Evolutionary conservation across 345 rosid species (phyloP).

Genomic region (Eucalyptus brandiana): DNA sequence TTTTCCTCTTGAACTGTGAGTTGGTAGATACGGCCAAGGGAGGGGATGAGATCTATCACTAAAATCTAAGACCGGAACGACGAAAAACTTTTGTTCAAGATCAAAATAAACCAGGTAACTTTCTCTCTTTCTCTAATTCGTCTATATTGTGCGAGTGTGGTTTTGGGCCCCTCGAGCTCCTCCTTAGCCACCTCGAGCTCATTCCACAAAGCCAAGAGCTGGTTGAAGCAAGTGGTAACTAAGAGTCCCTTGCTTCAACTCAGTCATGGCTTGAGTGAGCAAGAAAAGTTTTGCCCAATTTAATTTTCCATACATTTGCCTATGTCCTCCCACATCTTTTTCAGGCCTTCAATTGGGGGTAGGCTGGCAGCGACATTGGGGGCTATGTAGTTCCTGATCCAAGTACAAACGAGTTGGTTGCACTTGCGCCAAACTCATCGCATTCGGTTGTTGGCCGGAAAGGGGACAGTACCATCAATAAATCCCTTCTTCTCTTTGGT

Average conservation of each 20-base stretch:
- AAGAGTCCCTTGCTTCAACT: not conserved
- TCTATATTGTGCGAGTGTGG: no score
- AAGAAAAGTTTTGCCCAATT: not conserved
- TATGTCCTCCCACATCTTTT: no score
- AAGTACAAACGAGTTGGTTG: not conserved
- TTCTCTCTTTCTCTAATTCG: not conserved
- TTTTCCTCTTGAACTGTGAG: rapidly evolving
- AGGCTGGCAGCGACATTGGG: rapidly evolving
- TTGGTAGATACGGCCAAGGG: rapidly evolving
- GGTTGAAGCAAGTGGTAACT: not conserved
- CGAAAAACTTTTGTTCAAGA: no score
- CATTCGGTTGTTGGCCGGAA: rapidly evolving
- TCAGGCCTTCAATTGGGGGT: no score
- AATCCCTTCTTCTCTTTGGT: not conserved
- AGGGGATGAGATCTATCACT: rapidly evolving
- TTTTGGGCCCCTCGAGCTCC: rapidly evolving
- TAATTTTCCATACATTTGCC: rapidly evolving
- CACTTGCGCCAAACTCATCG: not conserved
- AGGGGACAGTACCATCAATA: not conserved
- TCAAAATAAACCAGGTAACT: not conserved
- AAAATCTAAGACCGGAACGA: rapidly evolving
- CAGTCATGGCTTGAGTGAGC: not conserved
- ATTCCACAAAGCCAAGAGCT: rapidly evolving
- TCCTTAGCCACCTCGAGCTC: rapidly evolving
- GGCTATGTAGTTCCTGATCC: not conserved